Evolutionary conservation across 148 eudicot species (phyloP).

Genomic region (Chenopodium album): DNA sequence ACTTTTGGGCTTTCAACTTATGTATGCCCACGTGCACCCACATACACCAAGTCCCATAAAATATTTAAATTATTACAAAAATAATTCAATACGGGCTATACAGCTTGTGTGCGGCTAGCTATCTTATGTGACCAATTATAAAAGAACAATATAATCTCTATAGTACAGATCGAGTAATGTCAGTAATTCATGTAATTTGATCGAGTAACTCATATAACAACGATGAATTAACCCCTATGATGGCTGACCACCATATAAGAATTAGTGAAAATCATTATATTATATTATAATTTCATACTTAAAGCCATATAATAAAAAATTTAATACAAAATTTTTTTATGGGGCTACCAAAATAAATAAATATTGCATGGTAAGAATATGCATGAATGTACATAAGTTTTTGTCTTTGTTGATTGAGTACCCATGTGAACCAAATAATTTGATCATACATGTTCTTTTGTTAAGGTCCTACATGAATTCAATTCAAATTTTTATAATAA

Average conservation of each 20-base stretch:
- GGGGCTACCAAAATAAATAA: neutral
- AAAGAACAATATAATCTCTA: neutral
- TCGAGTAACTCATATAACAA: too few relatives aligned
- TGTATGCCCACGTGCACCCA: constrained; percentile 41
- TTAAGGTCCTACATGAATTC: constrained; percentile 37
- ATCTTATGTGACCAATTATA: neutral
- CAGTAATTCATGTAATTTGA: too few relatives aligned
- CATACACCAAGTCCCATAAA: constrained; percentile 15
- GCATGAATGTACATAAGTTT: constrained; percentile 16
- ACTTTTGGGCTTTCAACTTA: constrained; percentile 18
- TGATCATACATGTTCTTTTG: constrained; percentile 30
- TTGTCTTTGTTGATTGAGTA: constrained; percentile 18
- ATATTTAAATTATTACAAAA: neutral
- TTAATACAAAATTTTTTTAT: neutral
- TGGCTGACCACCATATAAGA: too few relatives aligned
- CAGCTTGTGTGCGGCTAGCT: too few relatives aligned
- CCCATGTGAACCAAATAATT: constrained; percentile 36
- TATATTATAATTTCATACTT: neutral
- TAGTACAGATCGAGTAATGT: too few relatives aligned
- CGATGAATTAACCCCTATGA: too few relatives aligned
- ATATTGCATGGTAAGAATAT: neutral
- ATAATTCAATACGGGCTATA: too few relatives aligned
- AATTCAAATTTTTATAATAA: constrained; percentile 19
- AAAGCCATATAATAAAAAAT: neutral
- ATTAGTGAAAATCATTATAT: too few relatives aligned